These are phyloP conservation scores for Cyclotella kingstonii DNA, from an alignment of 108 stramenopile genomes.

Conservation along the genomic window DNA sequence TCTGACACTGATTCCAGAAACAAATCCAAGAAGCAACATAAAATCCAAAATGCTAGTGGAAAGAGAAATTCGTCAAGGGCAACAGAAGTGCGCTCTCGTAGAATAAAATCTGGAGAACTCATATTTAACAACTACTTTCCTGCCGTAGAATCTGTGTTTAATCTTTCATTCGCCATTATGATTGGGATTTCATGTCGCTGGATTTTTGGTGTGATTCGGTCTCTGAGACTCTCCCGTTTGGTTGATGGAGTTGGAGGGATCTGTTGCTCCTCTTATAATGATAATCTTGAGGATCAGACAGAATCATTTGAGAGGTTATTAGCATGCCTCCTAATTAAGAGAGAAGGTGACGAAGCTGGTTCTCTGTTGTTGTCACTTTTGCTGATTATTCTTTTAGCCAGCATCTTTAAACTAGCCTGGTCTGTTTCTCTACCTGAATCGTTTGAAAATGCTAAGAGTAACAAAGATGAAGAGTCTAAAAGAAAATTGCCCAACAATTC, in stretches of 20 bases:
- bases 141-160: slow-evolving; percentile 22
- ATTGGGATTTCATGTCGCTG: slow-evolving; percentile 28
- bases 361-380: slow-evolving; percentile 14
- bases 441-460: background rate
- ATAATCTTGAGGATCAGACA: slow-evolving; percentile 11
- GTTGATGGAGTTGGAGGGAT: slow-evolving; percentile 10
- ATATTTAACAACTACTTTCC: slow-evolving; percentile 14
- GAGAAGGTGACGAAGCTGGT: slow-evolving; percentile 34
- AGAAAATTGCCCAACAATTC: background rate
- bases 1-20: no score
- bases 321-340: slow-evolving; percentile 39
- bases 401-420: slow-evolving; percentile 13
- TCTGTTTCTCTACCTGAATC: slow-evolving; percentile 5
- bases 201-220: slow-evolving; percentile 31
- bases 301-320: slow-evolving; percentile 36
- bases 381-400: slow-evolving; percentile 3
- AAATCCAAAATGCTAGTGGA: no score
- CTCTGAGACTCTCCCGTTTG: slow-evolving; percentile 18
- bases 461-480: slow-evolving; percentile 5
- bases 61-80: background rate
- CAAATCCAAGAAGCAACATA: background rate
- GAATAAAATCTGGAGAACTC: slow-evolving; percentile 21
- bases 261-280: slow-evolving; percentile 36
- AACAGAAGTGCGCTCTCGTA: slow-evolving; percentile 24
- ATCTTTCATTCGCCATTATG: slow-evolving; percentile 13